Conservation (phyloP, 441 rosid species). For the Populus hybrid region DNA sequence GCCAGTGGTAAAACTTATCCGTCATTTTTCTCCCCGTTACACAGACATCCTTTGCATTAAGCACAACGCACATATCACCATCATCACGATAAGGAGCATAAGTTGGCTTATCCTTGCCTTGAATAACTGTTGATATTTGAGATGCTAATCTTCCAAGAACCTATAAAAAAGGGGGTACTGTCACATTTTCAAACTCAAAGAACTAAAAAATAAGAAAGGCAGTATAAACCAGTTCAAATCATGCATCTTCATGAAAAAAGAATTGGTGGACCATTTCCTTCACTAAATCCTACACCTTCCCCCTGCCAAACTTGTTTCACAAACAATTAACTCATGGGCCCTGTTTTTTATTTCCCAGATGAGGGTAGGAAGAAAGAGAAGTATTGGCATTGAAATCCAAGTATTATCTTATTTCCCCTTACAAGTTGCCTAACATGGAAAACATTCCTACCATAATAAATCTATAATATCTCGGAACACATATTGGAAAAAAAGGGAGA, state of each 20-base stretch:
- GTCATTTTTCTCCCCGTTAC: constrained; percentile 96
- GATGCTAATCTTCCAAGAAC: constrained; percentile 98
- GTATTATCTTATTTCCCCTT: background rate
- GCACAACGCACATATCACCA: constrained; percentile 95
- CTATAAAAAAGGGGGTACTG: constrained; percentile 28
- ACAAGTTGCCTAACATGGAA: background rate
- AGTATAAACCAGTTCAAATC: background rate
- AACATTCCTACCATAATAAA: background rate
- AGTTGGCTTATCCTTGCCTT: constrained; percentile 98
- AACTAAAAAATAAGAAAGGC: background rate
- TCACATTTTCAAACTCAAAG: background rate
- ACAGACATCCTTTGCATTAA: constrained; percentile 86
- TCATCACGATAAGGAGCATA: constrained; percentile 90
- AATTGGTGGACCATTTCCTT: background rate
- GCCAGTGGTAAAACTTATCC: constrained; percentile 90
- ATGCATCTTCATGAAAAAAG: background rate
- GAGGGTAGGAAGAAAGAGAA: background rate
- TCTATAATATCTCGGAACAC: background rate
- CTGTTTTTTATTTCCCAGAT: background rate
- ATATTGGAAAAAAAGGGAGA: background rate
- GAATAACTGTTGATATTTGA: constrained; percentile 85
- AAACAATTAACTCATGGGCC: background rate
- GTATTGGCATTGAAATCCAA: background rate
- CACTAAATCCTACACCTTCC: background rate
- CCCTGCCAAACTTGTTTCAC: background rate